Conservation (phyloP, 2,329 filamentous ascomycete genomes). For the Pyrenochaeta sp. region DNA sequence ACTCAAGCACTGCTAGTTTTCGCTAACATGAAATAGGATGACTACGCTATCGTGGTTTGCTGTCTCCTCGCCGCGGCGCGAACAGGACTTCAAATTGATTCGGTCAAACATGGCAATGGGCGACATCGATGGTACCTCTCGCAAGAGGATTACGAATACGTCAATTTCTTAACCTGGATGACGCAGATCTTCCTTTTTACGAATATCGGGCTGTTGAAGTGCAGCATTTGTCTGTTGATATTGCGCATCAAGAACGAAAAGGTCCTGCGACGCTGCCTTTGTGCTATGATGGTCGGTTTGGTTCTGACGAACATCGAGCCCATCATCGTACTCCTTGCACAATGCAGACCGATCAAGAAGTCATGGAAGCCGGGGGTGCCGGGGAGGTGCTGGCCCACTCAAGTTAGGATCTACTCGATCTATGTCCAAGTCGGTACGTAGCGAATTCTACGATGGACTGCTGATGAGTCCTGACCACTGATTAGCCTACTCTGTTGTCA, state of each 20-base stretch:
- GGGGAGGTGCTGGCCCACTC: conserved; percentile 32
- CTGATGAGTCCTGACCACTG: neutral
- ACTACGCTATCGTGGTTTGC: conserved; percentile 48
- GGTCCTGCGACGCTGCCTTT: conserved; percentile 42
- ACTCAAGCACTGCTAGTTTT: neutral
- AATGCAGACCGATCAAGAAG: conserved; percentile 33
- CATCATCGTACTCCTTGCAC: conserved; percentile 33
- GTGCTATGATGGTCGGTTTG: conserved; percentile 28
- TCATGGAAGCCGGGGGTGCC: conserved; percentile 26
- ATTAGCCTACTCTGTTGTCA: conserved; percentile 34
- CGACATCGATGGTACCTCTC: conserved; percentile 50
- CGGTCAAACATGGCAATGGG: conserved; percentile 50
- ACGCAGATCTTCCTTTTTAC: conserved; percentile 54
- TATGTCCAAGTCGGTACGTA: conserved; percentile 37
- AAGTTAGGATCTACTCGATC: conserved; percentile 38
- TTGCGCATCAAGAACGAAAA: conserved; percentile 53
- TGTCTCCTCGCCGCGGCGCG: conserved; percentile 42
- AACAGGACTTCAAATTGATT: conserved; percentile 46
- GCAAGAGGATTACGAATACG: conserved; percentile 41
- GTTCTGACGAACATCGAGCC: conserved; percentile 29
- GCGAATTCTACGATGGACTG: neutral
- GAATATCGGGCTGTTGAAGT: conserved; percentile 53
- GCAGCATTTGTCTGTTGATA: conserved; percentile 54
- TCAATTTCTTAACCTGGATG: conserved; percentile 53
- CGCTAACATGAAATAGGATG: conserved; percentile 30